phyloP scores from a whole-genome alignment of 202 grass and related monocot species.

The Panicum hallii region DNA sequence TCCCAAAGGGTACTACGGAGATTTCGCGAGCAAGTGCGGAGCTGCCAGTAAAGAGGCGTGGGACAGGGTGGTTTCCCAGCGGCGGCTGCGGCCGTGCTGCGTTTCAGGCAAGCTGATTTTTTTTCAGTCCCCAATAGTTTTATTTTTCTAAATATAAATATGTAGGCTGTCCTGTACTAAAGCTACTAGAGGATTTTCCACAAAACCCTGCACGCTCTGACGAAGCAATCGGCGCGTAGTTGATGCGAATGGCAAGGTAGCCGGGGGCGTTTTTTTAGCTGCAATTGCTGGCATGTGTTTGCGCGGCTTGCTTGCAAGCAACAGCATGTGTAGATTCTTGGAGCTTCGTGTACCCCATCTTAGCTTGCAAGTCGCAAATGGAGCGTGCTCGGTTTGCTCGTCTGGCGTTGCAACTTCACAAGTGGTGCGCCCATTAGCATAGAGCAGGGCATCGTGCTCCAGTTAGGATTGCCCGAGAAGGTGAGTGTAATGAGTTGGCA shows the following conservation, averaged over 20 bases:
- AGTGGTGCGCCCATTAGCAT: background rate
- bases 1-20: conserved; percentile 43
- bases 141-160: background rate
- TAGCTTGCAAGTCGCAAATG: conserved; percentile 20
- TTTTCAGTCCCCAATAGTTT: background rate
- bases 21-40: conserved; percentile 11
- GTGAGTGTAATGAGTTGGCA: background rate
- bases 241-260: background rate
- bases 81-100: no score
- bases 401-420: background rate
- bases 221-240: background rate
- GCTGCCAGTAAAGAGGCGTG: conserved; percentile 2
- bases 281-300: background rate
- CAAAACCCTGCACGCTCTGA: background rate
- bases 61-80: background rate
- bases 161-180: background rate
- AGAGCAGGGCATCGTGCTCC: background rate
- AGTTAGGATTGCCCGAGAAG: background rate
- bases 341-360: background rate
- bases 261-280: background rate
- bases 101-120: background rate
- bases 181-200: no score
- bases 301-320: background rate
- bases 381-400: background rate
- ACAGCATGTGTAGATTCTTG: background rate